These are phyloP conservation scores for Saccharomyces hybrid DNA, from an alignment of 1,139 yeast genomes.

Conservation along the genomic window DNA sequence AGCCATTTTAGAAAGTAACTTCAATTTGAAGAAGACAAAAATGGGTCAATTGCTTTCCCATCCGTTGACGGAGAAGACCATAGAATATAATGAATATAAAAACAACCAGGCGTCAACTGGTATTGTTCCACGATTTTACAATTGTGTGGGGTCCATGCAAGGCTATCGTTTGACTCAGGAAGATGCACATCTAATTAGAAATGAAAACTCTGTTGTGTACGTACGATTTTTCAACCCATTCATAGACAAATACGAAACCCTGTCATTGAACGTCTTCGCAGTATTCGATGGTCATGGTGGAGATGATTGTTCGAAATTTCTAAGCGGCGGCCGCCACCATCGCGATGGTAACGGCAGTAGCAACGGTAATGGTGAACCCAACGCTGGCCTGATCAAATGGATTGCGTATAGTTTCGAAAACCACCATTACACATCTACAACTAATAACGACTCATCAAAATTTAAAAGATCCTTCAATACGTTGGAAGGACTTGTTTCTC, in stretches of 20 bases:
- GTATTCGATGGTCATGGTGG: slow-evolving; percentile 85
- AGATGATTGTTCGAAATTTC: slow-evolving; percentile 47
- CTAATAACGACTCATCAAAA: slow-evolving; percentile 7
- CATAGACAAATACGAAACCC: slow-evolving; percentile 17
- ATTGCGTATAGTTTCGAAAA: slow-evolving; percentile 25
- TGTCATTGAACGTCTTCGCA: slow-evolving; percentile 51
- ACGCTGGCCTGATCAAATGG: slow-evolving; percentile 28
- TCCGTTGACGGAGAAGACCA: slow-evolving; percentile 62
- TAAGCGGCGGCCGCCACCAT: slow-evolving; percentile 42
- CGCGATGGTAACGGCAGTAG: slow-evolving; percentile 30
- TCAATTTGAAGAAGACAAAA: neutral
- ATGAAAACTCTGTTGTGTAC: slow-evolving; percentile 18
- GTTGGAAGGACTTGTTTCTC: slow-evolving; percentile 37
- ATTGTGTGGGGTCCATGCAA: slow-evolving; percentile 70
- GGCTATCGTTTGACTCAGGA: slow-evolving; percentile 74
- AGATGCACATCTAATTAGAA: slow-evolving; percentile 53
- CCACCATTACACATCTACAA: slow-evolving; percentile 21
- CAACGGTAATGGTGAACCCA: slow-evolving; percentile 21
- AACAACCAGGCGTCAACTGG: slow-evolving; percentile 6
- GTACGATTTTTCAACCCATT: slow-evolving; percentile 32
- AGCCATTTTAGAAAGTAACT: neutral
- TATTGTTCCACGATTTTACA: slow-evolving; percentile 36
- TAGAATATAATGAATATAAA: slow-evolving; percentile 39
- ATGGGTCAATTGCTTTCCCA: slow-evolving; percentile 78
- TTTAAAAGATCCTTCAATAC: slow-evolving; percentile 23